Conservation (phyloP, 2,329 filamentous ascomycete genomes). For the Aureobasidium sp. region DNA sequence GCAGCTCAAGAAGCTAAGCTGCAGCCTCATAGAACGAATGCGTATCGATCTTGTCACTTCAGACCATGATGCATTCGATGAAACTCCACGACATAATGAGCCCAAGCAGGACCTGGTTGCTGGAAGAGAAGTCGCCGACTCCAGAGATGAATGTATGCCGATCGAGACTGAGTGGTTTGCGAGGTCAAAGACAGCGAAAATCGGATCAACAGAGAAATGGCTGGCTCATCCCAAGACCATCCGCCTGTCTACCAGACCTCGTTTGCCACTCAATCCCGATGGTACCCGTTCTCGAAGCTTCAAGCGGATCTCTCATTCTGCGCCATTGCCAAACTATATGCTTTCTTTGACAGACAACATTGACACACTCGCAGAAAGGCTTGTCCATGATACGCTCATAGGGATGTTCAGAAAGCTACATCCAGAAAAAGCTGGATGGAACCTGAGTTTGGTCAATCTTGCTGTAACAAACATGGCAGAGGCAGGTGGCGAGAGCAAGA, state of each 20-base stretch:
- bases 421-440: conserved; percentile 61
- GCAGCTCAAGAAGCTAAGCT: conserved; percentile 60
- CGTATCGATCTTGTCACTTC: conserved; percentile 61
- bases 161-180: background rate
- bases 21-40: conserved; percentile 70
- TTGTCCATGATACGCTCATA: conserved; percentile 61
- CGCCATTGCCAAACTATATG: conserved; percentile 62
- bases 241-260: conserved; percentile 67
- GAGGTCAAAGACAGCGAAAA: background rate
- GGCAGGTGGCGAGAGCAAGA: conserved; percentile 36
- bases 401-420: conserved; percentile 69
- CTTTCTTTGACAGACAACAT: conserved; percentile 55
- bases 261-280: conserved; percentile 44
- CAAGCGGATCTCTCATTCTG: conserved; percentile 67
- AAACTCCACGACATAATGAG: conserved; percentile 16
- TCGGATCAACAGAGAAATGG: conserved; percentile 46
- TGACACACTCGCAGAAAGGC: conserved; percentile 54
- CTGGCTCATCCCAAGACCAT: conserved; percentile 72
- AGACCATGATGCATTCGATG: conserved; percentile 30
- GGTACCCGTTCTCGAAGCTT: conserved; percentile 50
- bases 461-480: conserved; percentile 75
- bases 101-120: background rate
- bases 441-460: conserved; percentile 75
- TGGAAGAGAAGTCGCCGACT: too few species aligned
- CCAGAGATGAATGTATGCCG: background rate